Conservation (phyloP, 768 basidiomycete genomes). For the Amanita inopinata region DNA sequence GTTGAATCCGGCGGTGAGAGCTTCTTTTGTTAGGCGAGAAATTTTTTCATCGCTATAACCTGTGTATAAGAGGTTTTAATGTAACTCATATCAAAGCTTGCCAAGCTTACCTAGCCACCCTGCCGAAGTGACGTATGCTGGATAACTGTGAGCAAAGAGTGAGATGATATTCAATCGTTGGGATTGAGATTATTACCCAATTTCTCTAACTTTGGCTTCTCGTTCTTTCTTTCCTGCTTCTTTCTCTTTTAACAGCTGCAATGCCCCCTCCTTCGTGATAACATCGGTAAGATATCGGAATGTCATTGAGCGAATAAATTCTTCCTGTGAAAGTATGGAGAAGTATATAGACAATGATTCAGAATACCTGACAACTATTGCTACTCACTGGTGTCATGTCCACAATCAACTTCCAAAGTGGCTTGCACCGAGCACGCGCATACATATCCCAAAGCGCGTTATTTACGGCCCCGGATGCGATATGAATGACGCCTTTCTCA, state of each 20-base stretch:
- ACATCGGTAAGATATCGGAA: slow-evolving; percentile 92
- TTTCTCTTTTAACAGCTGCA: slow-evolving; percentile 70
- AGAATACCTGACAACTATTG: not conserved
- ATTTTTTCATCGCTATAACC: slow-evolving; percentile 94
- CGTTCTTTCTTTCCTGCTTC: slow-evolving; percentile 71
- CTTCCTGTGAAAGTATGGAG: slow-evolving; percentile 41
- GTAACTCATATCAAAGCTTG: not conserved
- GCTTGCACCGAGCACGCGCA: slow-evolving; percentile 70
- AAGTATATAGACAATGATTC: not conserved
- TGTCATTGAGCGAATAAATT: slow-evolving; percentile 63
- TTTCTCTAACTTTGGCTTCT: slow-evolving; percentile 61
- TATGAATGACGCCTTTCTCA: slow-evolving; percentile 92
- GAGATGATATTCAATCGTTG: not conserved
- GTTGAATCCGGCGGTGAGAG: slow-evolving; percentile 82
- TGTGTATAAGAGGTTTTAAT: slow-evolving; percentile 13
- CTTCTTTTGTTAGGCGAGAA: slow-evolving; percentile 74
- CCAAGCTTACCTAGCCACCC: slow-evolving; percentile 68
- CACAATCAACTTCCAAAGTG: slow-evolving; percentile 87
- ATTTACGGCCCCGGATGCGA: slow-evolving; percentile 80
- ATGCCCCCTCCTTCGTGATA: slow-evolving; percentile 84
- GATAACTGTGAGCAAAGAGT: slow-evolving; percentile 48
- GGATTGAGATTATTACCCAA: slow-evolving; percentile 43
- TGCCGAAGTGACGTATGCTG: slow-evolving; percentile 88
- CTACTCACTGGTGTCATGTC: slow-evolving; percentile 68
- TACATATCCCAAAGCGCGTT: slow-evolving; percentile 96